Evolutionary conservation across 192 early-diverging fungal species (phyloP), one percentile per base, ranked within the genome.

Genomic region (Backusella sp.): DNA sequence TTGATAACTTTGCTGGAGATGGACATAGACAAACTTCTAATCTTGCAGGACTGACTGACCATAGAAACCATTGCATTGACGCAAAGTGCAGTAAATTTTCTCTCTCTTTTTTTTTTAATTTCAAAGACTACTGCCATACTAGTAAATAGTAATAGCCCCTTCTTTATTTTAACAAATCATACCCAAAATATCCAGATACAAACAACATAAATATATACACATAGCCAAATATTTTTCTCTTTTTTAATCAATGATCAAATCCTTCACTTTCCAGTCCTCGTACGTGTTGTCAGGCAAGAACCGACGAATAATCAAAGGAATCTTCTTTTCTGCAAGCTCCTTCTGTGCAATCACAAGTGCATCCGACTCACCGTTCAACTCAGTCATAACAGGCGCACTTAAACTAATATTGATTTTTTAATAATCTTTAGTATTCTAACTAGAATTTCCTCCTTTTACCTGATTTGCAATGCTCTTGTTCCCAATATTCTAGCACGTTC

Each of bases 311-410:
- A 97, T 91, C 74, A 98, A 89, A 32, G 97, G 97, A 73, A 98
- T 94, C 86, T 94, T 98, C 80, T 92, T 90, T 79, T 93, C 94
- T 73, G 94, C 86, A 73, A 99, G 86, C 80, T 99, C 97, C 83
- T 94, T 95, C 83, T 94, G 91, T 9, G 97, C 96, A 86, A 99
- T 99, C 72, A 88, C 88, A n/a, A 97, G 87, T 35, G 97, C 93
- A 83, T 99, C 97, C 21, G 93, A 90, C 83, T 98, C 96, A 46
- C 96, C 96, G 49, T 93, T 92, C 34, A 97, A 83, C 79, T 97
- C 95, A 12, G 97, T 94, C 87, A 97, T 91, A 23, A 97, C 93
- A 28, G 96, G 97, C 26, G 97, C 97, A 84, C 96, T 99, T 92
- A 99, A 96, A 84, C 91, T 94, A 69, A 69, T 94, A 69, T 14